Evolutionary conservation across 2,329 filamentous ascomycete genomes (phyloP), one percentile per base, ranked within the genome.

Genomic region (Alternaria sp.): DNA sequence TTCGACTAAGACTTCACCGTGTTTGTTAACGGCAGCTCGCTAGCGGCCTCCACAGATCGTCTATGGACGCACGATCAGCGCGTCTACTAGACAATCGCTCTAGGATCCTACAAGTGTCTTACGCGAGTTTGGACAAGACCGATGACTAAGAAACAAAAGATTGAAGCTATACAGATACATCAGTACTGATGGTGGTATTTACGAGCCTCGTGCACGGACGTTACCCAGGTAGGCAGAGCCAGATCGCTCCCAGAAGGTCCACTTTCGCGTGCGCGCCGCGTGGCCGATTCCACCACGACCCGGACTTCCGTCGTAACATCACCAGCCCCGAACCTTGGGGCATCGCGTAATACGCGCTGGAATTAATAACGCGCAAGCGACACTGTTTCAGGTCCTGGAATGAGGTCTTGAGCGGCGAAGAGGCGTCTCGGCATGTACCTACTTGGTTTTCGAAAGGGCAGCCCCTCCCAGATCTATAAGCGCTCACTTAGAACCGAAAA

Each of bases 401-500:
- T 28, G 21, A 28, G 21, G 43, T 12, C n/a, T 33, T 41, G 43
- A 44, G 26, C 44, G 25, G n/a, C 21, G n/a, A 46, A 25, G 41
- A 41, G 18, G n/a, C 44, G 12, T 55, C 21, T 25, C 49, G 30
- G n/a, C 21, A 26, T 61, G 44, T 61, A 43, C 26, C 51, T 18
- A 51, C 37, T 18, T 41, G 37, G 37, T 41, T 41, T 6, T 41
- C 37, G 37, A 41, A 18, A 18, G 20, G 44, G 30, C 15, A 10
- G 18, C 10, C 21, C 33, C 12, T 15, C 9, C 6, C 5, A 25
- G 18, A 18, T 56, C 20, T 41, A 28, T 28, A 61, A 55, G 51
- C 51, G 55, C 60, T 56, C 11, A 12, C 21, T 44, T 11, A 12
- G 6, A 10, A 14, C 57, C 50, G 58, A 61, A 60, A 64, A 64